Base-by-base conservation (phyloP, 2,329 filamentous ascomycete genomes). In the Penicillium sp. region DNA sequence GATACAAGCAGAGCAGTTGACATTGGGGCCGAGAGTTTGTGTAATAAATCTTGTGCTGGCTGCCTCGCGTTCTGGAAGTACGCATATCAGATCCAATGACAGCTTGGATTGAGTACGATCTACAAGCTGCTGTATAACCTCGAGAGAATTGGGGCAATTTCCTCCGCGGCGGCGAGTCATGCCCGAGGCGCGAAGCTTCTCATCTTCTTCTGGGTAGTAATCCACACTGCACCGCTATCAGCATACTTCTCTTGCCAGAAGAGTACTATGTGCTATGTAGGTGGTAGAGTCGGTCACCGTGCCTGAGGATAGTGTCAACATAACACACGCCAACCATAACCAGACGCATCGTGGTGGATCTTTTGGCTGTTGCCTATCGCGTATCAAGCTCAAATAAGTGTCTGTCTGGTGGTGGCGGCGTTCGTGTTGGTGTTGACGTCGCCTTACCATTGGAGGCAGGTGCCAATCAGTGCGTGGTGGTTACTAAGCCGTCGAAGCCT, bases 121-220 rank as follows among this genome's bases (percentile, higher is more conserved):
- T 12, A 84, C 64, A 18, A 89, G 78, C 67, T 91, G 86, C 60
- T 83, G 79, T 24, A 91, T 74, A 8, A 91, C 87, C 66, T 90
- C 81, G 33, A 90, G 79, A 3, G 83, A 82, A 68, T 91, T 91
- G 23, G 85, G 81, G 60, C 85, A 85, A 69, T 91, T 92, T 30
- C 88, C 88, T 52, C 89, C 88, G 24, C 87, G 81, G 28, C 88
- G 82, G 45, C 80, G 79, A 35, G 76, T 72, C 55, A 88, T 68
- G 23, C 67, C 77, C 2, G 81, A 81, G 18, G 88, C 87, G 30
- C 88, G 85, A 42, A 89, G 77, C 71, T 91, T 91, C 48, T 83
- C 80, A 74, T 92, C 88, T 73, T 91, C 88, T 6, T 72, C 71
- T 1, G 88, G 88, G 66, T 84, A 90, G 65, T 83, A 74, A 3